These are phyloP conservation scores for Phragmites australis DNA, from an alignment of 176 grass and related monocot genomes.

Conservation along the genomic window DNA sequence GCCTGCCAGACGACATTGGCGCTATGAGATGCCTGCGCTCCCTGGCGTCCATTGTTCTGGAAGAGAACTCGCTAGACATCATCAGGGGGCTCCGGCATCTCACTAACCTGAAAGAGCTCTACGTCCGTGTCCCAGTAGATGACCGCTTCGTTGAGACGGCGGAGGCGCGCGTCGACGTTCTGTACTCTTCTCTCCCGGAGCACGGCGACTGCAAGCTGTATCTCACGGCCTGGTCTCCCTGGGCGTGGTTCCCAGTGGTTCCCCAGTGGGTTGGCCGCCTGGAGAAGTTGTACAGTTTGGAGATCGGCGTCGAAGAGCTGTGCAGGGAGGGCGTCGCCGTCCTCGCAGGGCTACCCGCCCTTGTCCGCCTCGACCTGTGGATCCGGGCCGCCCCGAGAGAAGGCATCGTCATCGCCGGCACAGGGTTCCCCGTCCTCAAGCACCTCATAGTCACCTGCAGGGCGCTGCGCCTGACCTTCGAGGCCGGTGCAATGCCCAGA, in stretches of 20 bases:
- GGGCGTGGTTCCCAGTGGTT: neutral
- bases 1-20: neutral
- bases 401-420: neutral
- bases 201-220: neutral
- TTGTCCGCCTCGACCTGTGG: neutral
- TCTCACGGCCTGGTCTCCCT: neutral
- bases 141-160: neutral
- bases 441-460: neutral
- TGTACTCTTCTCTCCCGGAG: neutral
- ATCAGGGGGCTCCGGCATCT: neutral
- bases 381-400: neutral
- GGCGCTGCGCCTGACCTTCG: neutral
- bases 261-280: too few species aligned
- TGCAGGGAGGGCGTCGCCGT: too few species aligned
- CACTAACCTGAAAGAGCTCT: neutral
- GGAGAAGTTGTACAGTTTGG: too few species aligned
- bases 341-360: neutral
- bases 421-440: neutral
- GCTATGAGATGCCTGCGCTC: neutral
- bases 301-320: too few species aligned
- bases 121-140: neutral
- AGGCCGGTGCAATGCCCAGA: neutral
- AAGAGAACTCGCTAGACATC: neutral
- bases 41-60: neutral
- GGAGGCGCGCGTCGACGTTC: neutral